Base-by-base conservation (phyloP, 2,329 filamentous ascomycete species). In the Colletotrichum lentis region DNA sequence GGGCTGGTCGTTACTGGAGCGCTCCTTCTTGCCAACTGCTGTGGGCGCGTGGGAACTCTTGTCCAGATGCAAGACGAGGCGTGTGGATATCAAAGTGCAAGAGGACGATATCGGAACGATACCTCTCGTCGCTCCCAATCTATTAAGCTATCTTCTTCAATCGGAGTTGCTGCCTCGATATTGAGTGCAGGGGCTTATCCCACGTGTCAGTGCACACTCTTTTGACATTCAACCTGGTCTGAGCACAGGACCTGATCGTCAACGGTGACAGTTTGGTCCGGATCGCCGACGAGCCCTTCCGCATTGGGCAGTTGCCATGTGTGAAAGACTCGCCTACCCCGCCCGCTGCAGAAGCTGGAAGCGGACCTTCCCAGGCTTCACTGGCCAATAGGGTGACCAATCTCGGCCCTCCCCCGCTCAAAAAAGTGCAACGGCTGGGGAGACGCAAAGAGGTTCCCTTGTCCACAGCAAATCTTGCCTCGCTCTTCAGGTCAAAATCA, bases 401-500 rank as follows among this genome's bases (percentile, higher is more conserved):
- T 8, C 16, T 46, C 64, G 64, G 47, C 54, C 43, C 55, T 47
- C 49, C 49, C 37, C 60, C 46, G 24, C 20, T 22, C 31, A 20
- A 53, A 58, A 60, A 41, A 39, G 57, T 44, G 52, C 60, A 67
- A 60, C 61, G 55, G 67, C 41, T 55, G 35, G 60, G 50, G 49
- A 68, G 56, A 56, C 54, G 65, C 63, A 67, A 61, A 43, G 55
- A 67, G 44, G 59, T 60, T 62, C 54, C 31, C 69, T 47, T 61
- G 41, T 59, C 69, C 69, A 67, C 31, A 43, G 65, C 68, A 70
- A 70, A 70, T 69, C 58, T 62, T 69, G 63, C 63, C 67, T 62
- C 63, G 64, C 65, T 44, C 65, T 60, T 69, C 66, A 69, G 66
- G 66, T 69, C 66, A 69, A 69, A 67, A 63, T 57, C 60, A 47